A percentile compares a stretch with the other conserved stretches of the same genome.
These are phyloP conservation scores for Sporothrix variecibatus DNA, from an alignment of 2,329 filamentous ascomycete genomes.

Conservation along the genomic window DNA sequence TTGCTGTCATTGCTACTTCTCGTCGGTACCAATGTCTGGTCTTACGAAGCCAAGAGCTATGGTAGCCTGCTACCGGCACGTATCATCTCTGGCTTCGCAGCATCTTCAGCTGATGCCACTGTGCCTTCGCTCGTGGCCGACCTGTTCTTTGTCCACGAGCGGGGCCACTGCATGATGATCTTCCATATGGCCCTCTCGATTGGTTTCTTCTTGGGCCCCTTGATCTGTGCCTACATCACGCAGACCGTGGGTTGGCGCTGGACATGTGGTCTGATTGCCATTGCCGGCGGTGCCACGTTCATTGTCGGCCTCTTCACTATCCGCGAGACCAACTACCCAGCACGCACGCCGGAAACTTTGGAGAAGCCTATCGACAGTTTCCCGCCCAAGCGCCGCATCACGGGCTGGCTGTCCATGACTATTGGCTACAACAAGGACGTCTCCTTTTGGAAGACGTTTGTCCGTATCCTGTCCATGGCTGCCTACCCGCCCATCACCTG, in stretches of 20 bases:
- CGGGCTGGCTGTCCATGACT: neutral
- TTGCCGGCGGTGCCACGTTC: neutral
- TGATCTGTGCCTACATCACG: neutral
- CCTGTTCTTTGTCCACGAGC: constrained; percentile 9
- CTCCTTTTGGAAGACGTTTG: neutral
- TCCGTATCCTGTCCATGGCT: neutral
- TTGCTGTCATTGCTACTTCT: neutral
- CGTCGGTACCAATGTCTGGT: neutral
- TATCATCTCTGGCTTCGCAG: neutral
- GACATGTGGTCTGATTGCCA: neutral
- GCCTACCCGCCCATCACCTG: neutral
- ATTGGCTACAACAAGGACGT: neutral
- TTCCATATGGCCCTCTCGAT: neutral
- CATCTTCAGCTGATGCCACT: neutral
- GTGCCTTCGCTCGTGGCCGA: neutral
- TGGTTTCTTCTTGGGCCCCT: neutral
- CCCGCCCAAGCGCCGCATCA: neutral
- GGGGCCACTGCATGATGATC: constrained; percentile 18
- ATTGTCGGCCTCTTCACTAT: neutral
- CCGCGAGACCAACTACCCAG: constrained; percentile 2
- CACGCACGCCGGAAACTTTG: neutral
- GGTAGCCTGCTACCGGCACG: neutral
- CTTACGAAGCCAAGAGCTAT: neutral
- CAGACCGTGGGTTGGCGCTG: constrained; percentile 1
- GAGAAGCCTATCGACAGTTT: neutral